Evolutionary conservation across 352 stramenopile species (phyloP), one percentile per base, ranked within the genome.

Genomic region (Phytophthora pluvialis): DNA sequence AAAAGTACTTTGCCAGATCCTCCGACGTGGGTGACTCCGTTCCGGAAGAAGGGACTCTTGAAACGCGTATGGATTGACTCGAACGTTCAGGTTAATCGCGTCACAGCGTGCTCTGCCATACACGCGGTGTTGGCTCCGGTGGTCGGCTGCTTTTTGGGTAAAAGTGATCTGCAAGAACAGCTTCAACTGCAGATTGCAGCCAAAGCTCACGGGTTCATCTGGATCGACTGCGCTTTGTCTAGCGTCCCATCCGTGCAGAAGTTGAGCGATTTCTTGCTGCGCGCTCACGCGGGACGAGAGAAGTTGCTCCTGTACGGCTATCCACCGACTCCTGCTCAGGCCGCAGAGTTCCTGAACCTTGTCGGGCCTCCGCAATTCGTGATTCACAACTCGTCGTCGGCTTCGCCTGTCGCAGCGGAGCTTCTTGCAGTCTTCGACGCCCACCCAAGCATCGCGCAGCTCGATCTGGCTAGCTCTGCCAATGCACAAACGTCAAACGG

Each of bases 261-360:
- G 25, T 46, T 83, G 28, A 49, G 50, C 21, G 43, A 64, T 5
- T 29, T 80, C 0, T 40, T 82, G 48, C 40, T 80, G 26, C 53
- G 58, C 9, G n/a, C 21, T 18, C 56, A 58, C 18, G 53, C 51
- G 15, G 70, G 65, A 43, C 51, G 50, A 45, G 57, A 67, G 7
- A 80, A 70, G 46, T 62, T 73, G 35, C 33, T 83, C 12, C 21
- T 80, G n/a, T 67, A 70, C 44, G 60, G 70, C 40, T 81, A 80
- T 47, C 70, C 72, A 40, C 48, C 52, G 21, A 61, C 70, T 45
- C 42, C 40, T 42, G 55, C 26, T 31, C 57, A 68, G 45, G 35
- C 60, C 16, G 16, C 25, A 26, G 48, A 64, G 21, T 64, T 79
- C 35, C 40, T 78, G 6, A 43, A 61, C 15, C 5, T 39, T 44